Conservation (phyloP, 2,329 filamentous ascomycete species). For the Trichoderma guizhouense region DNA sequence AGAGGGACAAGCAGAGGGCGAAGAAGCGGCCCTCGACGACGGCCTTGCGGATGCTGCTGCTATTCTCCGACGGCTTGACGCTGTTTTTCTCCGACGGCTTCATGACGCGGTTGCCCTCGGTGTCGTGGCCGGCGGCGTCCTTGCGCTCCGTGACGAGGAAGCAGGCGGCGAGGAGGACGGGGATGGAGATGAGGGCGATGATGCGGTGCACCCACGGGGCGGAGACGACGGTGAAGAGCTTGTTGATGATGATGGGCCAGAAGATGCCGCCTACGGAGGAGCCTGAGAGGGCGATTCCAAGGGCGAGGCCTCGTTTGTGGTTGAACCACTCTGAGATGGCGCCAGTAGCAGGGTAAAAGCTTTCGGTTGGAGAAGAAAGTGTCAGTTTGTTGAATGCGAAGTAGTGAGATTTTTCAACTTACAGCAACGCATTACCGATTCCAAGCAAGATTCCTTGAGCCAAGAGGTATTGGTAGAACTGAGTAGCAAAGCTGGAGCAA, state of each 20-base stretch:
- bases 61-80: constrained; percentile 10
- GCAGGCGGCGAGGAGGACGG: constrained; percentile 27
- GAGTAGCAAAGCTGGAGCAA: constrained; percentile 29
- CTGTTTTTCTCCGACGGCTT: constrained; percentile 16
- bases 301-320: constrained; percentile 29
- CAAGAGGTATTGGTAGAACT: constrained; percentile 38
- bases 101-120: constrained; percentile 16
- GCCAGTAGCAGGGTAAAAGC: constrained; percentile 32
- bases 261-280: constrained; percentile 32
- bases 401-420: constrained; percentile 5
- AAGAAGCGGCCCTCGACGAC: constrained; percentile 27
- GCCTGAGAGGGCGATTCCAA: constrained; percentile 32
- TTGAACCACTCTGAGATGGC: constrained; percentile 34
- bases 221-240: constrained; percentile 17
- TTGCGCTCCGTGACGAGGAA: constrained; percentile 30
- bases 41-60: constrained; percentile 26
- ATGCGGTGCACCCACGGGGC: constrained; percentile 23
- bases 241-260: constrained; percentile 29
- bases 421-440: constrained; percentile 38
- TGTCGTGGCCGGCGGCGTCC: constrained; percentile 19
- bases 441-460: constrained; percentile 42
- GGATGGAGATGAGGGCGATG: constrained; percentile 25
- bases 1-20: constrained; percentile 22
- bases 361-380: constrained; percentile 12
- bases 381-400: neutral